These are phyloP conservation scores for Fusarium sp. DNA, from an alignment of 2,329 filamentous ascomycete genomes.

Conservation along the genomic window DNA sequence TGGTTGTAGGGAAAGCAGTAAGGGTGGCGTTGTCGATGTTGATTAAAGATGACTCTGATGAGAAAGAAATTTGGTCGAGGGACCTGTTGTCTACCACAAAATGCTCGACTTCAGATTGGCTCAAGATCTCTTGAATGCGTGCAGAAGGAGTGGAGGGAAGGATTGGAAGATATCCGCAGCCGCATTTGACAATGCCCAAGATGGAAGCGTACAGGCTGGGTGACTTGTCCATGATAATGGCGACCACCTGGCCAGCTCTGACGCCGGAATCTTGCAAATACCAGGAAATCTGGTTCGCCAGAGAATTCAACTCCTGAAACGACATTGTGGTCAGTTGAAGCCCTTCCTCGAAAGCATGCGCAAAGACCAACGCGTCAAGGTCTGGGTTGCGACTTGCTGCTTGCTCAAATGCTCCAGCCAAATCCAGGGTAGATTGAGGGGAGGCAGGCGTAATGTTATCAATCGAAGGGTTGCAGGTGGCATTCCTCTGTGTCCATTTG, in stretches of 20 bases:
- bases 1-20: slow-evolving; percentile 47
- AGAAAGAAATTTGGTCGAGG: slow-evolving; percentile 13
- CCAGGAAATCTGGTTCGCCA: slow-evolving; percentile 72
- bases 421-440: slow-evolving; percentile 53
- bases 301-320: slow-evolving; percentile 73
- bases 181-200: slow-evolving; percentile 78
- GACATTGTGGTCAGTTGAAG: slow-evolving; percentile 61
- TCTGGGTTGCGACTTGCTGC: slow-evolving; percentile 62
- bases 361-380: slow-evolving; percentile 74
- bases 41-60: slow-evolving; percentile 43
- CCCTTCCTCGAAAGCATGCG: slow-evolving; percentile 48
- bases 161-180: slow-evolving; percentile 84
- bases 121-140: slow-evolving; percentile 71
- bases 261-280: slow-evolving; percentile 62
- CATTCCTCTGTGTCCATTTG: slow-evolving; percentile 22
- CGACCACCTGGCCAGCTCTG: slow-evolving; percentile 69
- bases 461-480: slow-evolving; percentile 58
- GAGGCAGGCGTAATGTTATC: slow-evolving; percentile 57
- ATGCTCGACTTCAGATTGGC: slow-evolving; percentile 64
- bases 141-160: slow-evolving; percentile 76
- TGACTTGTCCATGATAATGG: slow-evolving; percentile 83
- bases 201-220: slow-evolving; percentile 78
- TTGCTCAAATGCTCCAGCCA: slow-evolving; percentile 67
- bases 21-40: slow-evolving; percentile 50
- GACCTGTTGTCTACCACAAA: slow-evolving; percentile 57